These are phyloP conservation scores for Trapa bicornis DNA, from an alignment of 345 rosid species.

Conservation along the genomic window DNA sequence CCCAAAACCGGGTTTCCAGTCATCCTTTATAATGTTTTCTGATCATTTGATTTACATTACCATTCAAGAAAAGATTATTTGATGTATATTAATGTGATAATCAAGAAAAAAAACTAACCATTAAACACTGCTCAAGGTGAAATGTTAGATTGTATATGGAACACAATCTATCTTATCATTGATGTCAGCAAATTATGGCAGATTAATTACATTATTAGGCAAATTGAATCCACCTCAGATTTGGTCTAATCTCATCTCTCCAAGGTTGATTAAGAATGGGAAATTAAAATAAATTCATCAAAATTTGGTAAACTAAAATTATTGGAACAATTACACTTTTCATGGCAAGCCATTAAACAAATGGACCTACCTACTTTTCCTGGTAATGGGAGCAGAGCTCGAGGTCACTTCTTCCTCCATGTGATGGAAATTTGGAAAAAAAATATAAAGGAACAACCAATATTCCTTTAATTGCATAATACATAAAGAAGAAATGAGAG, in stretches of 20 bases:
- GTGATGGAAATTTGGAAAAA: constrained; percentile 20
- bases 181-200: constrained; percentile 2
- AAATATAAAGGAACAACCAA: constrained; percentile 26
- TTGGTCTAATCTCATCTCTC: background rate
- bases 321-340: constrained; percentile 8
- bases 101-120: no score
- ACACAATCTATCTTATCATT: background rate
- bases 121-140: no score
- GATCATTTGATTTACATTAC: no score
- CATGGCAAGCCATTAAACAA: constrained; percentile 1
- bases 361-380: constrained; percentile 5
- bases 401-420: constrained; percentile 13
- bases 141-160: background rate
- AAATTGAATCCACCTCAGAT: background rate
- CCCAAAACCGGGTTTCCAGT: background rate
- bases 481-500: background rate
- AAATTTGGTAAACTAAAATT: background rate
- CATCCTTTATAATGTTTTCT: background rate
- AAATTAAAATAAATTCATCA: background rate
- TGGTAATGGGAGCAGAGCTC: constrained; percentile 39
- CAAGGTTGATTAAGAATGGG: no score
- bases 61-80: no score
- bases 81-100: no score
- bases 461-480: background rate
- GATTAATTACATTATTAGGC: background rate